These are phyloP conservation scores for Clonostachys rhizophaga DNA, from an alignment of 2,329 filamentous ascomycete species.

Conservation along the genomic window DNA sequence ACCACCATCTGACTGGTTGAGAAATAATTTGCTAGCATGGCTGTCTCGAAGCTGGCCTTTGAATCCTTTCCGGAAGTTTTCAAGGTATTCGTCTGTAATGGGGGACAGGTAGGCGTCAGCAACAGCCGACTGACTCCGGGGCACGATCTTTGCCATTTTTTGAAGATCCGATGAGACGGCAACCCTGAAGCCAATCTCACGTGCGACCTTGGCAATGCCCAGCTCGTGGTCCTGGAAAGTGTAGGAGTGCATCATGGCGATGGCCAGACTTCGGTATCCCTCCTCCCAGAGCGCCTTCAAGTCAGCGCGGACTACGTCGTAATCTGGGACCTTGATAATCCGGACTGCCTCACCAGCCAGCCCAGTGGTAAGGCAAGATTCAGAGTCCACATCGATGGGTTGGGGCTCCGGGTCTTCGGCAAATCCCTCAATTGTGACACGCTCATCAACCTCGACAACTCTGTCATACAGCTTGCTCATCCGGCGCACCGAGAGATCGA, in stretches of 20 bases:
- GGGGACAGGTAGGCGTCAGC: slow-evolving; percentile 37
- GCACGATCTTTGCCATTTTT: slow-evolving; percentile 36
- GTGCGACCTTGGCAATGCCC: slow-evolving; percentile 23
- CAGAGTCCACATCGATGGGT: slow-evolving; percentile 23
- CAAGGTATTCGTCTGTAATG: slow-evolving; percentile 24
- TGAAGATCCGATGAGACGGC: slow-evolving; percentile 9
- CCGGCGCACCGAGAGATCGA: slow-evolving; percentile 65
- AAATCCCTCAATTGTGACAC: slow-evolving; percentile 69
- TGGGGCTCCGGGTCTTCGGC: slow-evolving; percentile 61
- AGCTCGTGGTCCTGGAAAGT: slow-evolving; percentile 50
- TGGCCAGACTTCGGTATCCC: slow-evolving; percentile 46
- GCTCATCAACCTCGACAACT: slow-evolving; percentile 70
- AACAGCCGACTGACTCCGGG: slow-evolving; percentile 31
- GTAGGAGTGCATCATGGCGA: slow-evolving; percentile 73
- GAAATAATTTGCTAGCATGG: slow-evolving; percentile 12
- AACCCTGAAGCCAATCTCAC: slow-evolving; percentile 31
- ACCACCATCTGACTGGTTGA: slow-evolving; percentile 16
- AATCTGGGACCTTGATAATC: slow-evolving; percentile 54
- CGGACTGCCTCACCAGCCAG: slow-evolving; percentile 66
- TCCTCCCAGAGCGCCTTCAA: slow-evolving; percentile 56
- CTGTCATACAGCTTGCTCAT: slow-evolving; percentile 65
- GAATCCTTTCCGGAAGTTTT: slow-evolving; percentile 14
- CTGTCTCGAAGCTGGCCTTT: slow-evolving; percentile 12
- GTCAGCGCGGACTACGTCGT: slow-evolving; percentile 35
- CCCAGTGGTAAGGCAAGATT: slow-evolving; percentile 57